A percentile compares a stretch with the other conserved stretches of the same genome.
Conservation (phyloP, 176 grass and related monocot genomes). For the Oryza coarctata region DNA sequence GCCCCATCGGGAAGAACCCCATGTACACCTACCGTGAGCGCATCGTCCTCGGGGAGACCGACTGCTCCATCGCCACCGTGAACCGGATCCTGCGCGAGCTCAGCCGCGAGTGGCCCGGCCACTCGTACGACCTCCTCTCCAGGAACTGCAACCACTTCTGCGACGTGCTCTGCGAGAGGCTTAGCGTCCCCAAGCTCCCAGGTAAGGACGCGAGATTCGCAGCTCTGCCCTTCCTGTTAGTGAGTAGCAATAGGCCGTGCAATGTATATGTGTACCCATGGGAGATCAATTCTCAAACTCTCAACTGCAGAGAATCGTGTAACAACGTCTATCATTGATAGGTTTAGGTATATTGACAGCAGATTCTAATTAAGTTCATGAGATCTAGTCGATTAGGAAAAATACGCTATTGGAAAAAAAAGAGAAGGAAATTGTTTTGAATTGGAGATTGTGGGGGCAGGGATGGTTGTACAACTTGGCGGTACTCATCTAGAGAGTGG, state of each 20-base stretch:
- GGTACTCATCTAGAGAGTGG: background rate
- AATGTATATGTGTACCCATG: background rate
- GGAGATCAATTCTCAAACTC: background rate
- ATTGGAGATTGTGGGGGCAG: background rate
- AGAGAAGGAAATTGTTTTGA: background rate
- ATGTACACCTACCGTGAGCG: constrained; percentile 97
- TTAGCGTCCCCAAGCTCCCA: constrained; percentile 76
- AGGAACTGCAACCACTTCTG: constrained; percentile 99
- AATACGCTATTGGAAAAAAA: background rate
- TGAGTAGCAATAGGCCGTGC: background rate
- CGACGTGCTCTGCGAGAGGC: constrained; percentile 81
- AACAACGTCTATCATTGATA: background rate
- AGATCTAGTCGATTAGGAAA: constrained; percentile 13
- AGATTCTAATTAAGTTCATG: background rate
- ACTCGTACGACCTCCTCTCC: constrained; percentile 85
- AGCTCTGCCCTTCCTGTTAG: constrained; percentile 19
- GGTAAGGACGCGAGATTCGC: constrained; percentile 33
- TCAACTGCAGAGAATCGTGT: background rate
- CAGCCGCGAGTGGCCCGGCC: constrained; percentile 69
- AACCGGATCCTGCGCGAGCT: constrained; percentile 83
- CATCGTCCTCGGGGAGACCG: constrained; percentile 85
- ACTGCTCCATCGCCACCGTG: constrained; percentile 61
- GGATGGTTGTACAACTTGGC: background rate
- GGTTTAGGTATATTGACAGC: background rate
- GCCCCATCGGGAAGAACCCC: constrained; percentile 81